Evolutionary conservation across 805 yeast species (phyloP), one percentile per base, ranked within the genome.

Genomic region (Candida loeiensis): DNA sequence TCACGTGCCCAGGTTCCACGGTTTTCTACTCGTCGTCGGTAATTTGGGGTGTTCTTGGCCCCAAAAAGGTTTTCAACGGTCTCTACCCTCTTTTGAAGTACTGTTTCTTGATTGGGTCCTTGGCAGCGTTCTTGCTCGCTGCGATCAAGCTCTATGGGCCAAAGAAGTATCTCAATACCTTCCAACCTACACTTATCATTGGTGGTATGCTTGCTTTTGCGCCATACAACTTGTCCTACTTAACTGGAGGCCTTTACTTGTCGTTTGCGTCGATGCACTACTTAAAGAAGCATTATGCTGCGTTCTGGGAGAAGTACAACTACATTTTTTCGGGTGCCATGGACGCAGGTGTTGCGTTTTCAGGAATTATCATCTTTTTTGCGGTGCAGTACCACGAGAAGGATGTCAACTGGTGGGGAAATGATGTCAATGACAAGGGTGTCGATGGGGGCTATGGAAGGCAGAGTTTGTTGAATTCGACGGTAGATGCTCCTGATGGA

Each of bases 21-120:
- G 49, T 53, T 2, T 77, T 74, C 54, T 79, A 64, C 60, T 66
- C 72, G 24, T 76, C 85, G 2, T 73, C 83, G 0, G 69, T 81
- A 15, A 58, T 79, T 36, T 82, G 86, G 86, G 87, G 85, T 39
- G 71, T 59, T 54, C 71, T 82, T 43, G 56, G 56, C 15, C 56
- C 55, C 3, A 58, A 57, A 51, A 60, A 53, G 40, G 63, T 61
- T 4, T 63, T 63, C 39, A 45, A 45, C 13, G 61, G 61, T n/a
- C 45, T 62, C 18, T 62, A 64, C 43, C 69, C 67, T 12, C 38
- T 59, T 16, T 52, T 64, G 48, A 54, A 56, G 44, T 62, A 48
- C 44, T 61, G 63, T 27, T 61, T 64, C 53, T 51, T 63, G 44
- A 56, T 64, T 32, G 70, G 69, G 8, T 49, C 54, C 32, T 48